Conservation (phyloP, 2,329 filamentous ascomycete genomes). For the Aspergillus fructus region DNA sequence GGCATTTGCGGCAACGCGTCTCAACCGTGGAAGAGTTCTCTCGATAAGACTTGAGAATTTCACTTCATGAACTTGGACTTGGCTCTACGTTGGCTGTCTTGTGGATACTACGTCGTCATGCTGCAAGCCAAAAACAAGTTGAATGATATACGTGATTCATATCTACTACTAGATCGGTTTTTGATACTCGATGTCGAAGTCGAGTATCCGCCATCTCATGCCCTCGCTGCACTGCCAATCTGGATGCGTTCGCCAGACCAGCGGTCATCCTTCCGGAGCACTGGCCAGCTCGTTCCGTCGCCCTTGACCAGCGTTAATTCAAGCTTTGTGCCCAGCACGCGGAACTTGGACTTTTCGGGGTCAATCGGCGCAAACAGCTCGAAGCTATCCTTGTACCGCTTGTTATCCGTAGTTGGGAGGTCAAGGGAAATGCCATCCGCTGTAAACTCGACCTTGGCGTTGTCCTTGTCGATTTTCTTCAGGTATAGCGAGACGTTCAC, state of each 20-base stretch:
- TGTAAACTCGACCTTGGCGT: constrained; percentile 69
- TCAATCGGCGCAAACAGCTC: constrained; percentile 77
- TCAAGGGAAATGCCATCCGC: constrained; percentile 68
- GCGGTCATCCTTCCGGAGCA: constrained; percentile 75
- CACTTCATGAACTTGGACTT: neutral
- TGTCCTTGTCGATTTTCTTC: constrained; percentile 91
- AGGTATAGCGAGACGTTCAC: constrained; percentile 92
- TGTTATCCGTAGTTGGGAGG: constrained; percentile 80
- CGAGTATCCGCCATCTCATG: constrained; percentile 28
- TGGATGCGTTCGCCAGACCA: constrained; percentile 81
- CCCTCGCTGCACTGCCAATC: constrained; percentile 73
- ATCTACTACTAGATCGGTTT: neutral
- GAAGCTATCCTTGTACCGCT: constrained; percentile 74
- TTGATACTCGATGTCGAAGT: constrained; percentile 10
- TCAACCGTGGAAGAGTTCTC: neutral
- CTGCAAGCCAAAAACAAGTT: neutral
- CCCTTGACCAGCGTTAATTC: constrained; percentile 74
- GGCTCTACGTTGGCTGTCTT: neutral
- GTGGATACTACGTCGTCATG: neutral
- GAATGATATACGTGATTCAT: constrained; percentile 2
- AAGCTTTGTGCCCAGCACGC: constrained; percentile 84
- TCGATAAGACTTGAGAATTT: neutral
- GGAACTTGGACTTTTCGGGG: constrained; percentile 70
- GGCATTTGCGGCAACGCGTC: neutral
- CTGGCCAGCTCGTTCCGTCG: constrained; percentile 79